Evolutionary conservation across 257 asterid genomes (phyloP).

Genomic region (Cynanchum wilfordii): DNA sequence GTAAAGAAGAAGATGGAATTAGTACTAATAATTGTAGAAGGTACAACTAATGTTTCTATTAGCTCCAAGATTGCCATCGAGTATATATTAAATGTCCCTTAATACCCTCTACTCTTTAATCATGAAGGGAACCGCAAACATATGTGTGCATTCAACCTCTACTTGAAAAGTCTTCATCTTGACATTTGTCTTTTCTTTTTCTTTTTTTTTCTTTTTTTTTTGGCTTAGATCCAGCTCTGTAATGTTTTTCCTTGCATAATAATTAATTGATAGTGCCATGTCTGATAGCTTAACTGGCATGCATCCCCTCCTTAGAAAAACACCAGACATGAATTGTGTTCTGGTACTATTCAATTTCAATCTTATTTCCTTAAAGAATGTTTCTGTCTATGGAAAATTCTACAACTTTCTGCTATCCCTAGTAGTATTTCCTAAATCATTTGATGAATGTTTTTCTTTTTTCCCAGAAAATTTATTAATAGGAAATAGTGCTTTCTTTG

Average conservation of each 20-base stretch:
- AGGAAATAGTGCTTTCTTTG: background rate
- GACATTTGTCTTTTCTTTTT: background rate
- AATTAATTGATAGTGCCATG: background rate
- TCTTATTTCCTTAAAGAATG: background rate
- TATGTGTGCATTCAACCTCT: background rate
- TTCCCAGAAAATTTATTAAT: no score
- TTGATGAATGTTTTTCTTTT: no score
- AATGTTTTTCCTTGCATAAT: background rate
- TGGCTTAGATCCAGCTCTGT: background rate
- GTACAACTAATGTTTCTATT: background rate
- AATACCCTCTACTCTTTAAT: background rate
- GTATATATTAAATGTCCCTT: background rate
- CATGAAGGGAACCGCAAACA: background rate
- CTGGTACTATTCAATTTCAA: background rate
- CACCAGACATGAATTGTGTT: background rate
- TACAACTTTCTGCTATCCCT: background rate
- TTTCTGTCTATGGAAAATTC: background rate
- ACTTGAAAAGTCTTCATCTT: background rate
- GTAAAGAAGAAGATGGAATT: background rate
- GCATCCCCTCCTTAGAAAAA: background rate
- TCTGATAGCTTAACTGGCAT: background rate
- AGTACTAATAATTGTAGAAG: background rate
- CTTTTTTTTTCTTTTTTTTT: no score
- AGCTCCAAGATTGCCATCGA: background rate
- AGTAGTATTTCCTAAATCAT: background rate